phyloP scores from a whole-genome alignment of 768 basidiomycete genomes.

The Termitomyces sp. region DNA sequence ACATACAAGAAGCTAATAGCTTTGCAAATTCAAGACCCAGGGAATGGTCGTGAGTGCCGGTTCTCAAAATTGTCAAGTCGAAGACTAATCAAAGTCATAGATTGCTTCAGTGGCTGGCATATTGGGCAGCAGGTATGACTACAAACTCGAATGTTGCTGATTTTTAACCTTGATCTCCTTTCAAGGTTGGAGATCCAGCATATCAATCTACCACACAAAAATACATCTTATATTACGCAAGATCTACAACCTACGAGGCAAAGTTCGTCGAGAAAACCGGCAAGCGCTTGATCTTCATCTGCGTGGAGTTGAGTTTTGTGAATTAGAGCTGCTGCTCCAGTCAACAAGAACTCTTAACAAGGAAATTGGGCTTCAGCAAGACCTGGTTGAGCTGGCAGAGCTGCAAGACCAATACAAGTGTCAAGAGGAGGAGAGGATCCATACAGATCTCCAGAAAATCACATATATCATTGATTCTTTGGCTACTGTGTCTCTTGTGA shows the following conservation, averaged over 20 bases:
- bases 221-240: neutral
- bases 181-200: constrained; percentile 1
- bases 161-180: neutral
- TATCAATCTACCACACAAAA: neutral
- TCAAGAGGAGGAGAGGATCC: neutral
- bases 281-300: neutral
- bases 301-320: neutral
- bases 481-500: neutral
- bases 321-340: neutral
- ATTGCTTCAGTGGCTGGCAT: neutral
- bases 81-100: neutral
- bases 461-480: neutral
- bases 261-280: neutral
- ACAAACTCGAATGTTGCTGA: neutral
- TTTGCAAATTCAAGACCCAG: neutral
- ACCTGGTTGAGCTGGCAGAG: neutral
- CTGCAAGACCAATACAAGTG: neutral
- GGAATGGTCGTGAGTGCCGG: no score
- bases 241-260: neutral
- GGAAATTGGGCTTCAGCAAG: neutral
- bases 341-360: neutral
- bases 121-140: neutral
- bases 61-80: no score
- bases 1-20: neutral
- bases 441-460: neutral